Percentiles rank a stretch among this genome's conserved stretches.
Conservation (phyloP, 2,329 filamentous ascomycete species). For the Fusarium stilboides region DNA sequence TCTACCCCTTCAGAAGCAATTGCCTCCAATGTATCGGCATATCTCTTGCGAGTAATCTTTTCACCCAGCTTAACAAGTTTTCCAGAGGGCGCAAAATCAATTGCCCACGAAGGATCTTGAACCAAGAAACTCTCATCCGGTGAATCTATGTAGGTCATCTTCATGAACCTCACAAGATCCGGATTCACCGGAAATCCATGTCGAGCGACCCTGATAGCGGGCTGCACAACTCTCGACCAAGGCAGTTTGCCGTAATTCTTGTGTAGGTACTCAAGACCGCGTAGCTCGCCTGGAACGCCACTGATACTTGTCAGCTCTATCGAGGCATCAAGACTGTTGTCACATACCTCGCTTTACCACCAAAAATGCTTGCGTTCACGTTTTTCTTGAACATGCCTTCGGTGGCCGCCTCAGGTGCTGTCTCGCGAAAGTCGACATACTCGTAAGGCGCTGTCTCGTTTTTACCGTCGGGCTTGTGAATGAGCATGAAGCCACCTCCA, state of each 20-base stretch:
- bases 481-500: conserved; percentile 84
- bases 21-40: conserved; percentile 79
- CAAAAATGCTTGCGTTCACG: conserved; percentile 72
- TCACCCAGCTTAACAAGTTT: conserved; percentile 77
- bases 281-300: conserved; percentile 78
- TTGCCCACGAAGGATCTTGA: conserved; percentile 80
- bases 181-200: conserved; percentile 79
- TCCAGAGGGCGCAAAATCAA: conserved; percentile 87
- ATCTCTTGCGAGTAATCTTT: conserved; percentile 80
- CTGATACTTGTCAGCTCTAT: conserved; percentile 47
- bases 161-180: conserved; percentile 81
- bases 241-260: conserved; percentile 73
- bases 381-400: conserved; percentile 87
- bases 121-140: conserved; percentile 71
- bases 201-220: conserved; percentile 80
- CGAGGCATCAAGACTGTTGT: conserved; percentile 11
- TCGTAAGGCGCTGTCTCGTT: conserved; percentile 69
- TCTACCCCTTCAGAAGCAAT: conserved; percentile 77
- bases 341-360: conserved; percentile 80
- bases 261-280: conserved; percentile 82
- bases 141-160: conserved; percentile 59
- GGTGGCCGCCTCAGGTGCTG: conserved; percentile 82
- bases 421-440: conserved; percentile 88
- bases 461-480: conserved; percentile 72
- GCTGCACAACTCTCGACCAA: conserved; percentile 78